Evolutionary conservation across 1,284 basidiomycete genomes (phyloP).

Genomic region (Ustilago hordei): DNA sequence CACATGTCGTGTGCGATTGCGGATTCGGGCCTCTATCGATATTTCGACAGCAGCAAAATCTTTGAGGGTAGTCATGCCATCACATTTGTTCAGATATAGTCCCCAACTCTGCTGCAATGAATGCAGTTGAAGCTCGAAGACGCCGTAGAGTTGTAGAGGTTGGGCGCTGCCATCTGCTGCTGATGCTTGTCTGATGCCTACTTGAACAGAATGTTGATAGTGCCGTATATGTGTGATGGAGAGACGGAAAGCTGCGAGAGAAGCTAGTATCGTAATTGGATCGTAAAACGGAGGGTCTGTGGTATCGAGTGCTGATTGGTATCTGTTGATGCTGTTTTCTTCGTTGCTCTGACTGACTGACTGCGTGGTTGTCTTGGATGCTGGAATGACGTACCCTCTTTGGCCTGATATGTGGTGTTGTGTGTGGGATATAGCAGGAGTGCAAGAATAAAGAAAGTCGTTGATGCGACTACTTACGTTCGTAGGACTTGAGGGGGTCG

Average conservation of each 20-base stretch:
- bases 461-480: slow-evolving; percentile 39
- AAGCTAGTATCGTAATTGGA: not conserved
- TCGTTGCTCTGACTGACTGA: not conserved
- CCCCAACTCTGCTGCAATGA: too few relatives aligned
- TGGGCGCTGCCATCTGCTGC: not conserved
- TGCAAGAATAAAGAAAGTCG: slow-evolving; percentile 2
- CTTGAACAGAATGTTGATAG: not conserved
- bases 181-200: slow-evolving; percentile 4
- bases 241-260: not conserved
- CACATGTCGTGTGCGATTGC: not conserved
- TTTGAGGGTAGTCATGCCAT: not conserved
- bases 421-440: slow-evolving; percentile 30
- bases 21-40: slow-evolving; percentile 6
- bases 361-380: not conserved
- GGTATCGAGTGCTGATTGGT: not conserved
- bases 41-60: slow-evolving; percentile 6
- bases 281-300: too few relatives aligned
- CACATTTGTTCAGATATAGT: not conserved
- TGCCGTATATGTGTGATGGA: not conserved
- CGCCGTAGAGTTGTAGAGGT: not conserved
- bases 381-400: slow-evolving; percentile 15
- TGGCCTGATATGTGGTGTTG: not conserved
- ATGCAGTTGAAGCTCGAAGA: not conserved
- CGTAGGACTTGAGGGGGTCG: slow-evolving; percentile 47
- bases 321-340: not conserved